These are phyloP conservation scores for Adiantum capillusveneris DNA, from an alignment of 75 land plant genomes.

Conservation along the genomic window DNA sequence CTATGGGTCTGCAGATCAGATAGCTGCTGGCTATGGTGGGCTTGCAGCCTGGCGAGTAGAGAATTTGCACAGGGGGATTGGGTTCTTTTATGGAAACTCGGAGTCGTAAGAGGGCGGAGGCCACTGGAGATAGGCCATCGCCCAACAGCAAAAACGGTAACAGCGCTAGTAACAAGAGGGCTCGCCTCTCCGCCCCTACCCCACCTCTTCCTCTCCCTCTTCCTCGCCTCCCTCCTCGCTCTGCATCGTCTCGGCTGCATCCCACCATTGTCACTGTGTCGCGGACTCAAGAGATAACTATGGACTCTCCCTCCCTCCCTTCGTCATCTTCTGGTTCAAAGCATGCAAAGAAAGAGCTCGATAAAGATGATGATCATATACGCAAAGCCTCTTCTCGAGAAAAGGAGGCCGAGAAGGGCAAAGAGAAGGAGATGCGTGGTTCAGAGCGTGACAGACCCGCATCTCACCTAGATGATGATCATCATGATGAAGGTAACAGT, in stretches of 20 bases:
- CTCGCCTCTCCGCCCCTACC: not conserved
- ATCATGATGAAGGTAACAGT: slow-evolving; percentile 61
- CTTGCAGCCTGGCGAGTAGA: slow-evolving; percentile 3
- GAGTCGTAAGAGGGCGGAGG: slow-evolving; percentile 99
- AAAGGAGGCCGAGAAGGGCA: slow-evolving; percentile 41
- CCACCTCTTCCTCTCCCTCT: slow-evolving; percentile 19
- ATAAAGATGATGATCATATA: slow-evolving; percentile 18
- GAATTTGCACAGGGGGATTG: slow-evolving; percentile 14
- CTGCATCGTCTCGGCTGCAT: slow-evolving; percentile 9
- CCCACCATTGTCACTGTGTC: not conserved
- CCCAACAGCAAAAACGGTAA: slow-evolving; percentile 4
- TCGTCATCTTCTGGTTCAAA: slow-evolving; percentile 41
- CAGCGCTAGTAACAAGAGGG: slow-evolving; percentile 1
- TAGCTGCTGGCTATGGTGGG: too few species aligned
- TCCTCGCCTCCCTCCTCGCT: slow-evolving; percentile 16
- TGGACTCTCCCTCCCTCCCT: slow-evolving; percentile 45
- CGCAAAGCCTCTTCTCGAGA: slow-evolving; percentile 32
- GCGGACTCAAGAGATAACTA: slow-evolving; percentile 13
- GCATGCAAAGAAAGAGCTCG: slow-evolving; percentile 9
- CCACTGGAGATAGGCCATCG: slow-evolving; percentile 65
- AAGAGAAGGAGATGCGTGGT: slow-evolving; percentile 23
- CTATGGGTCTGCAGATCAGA: too few species aligned
- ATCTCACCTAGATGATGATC: slow-evolving; percentile 48
- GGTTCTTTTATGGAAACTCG: slow-evolving; percentile 93
- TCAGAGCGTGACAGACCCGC: slow-evolving; percentile 28